Conservation (phyloP, 352 stramenopile genomes). For the Pythium scleroteichum region DNA sequence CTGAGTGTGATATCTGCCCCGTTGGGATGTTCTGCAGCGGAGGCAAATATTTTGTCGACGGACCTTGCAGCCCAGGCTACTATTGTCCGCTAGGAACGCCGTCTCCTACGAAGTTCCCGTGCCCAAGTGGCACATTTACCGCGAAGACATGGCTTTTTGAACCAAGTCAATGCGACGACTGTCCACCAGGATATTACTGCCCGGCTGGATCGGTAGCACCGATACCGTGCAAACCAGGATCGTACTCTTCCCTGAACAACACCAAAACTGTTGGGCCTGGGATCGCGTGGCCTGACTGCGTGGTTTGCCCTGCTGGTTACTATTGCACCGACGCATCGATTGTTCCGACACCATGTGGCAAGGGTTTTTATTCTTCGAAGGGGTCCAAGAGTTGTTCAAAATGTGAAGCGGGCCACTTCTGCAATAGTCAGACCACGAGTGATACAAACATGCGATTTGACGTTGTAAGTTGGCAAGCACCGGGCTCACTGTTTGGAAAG, state of each 20-base stretch:
- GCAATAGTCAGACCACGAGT: constrained; percentile 67
- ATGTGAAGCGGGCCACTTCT: constrained; percentile 82
- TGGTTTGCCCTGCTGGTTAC: constrained; percentile 77
- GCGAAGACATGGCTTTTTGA: constrained; percentile 75
- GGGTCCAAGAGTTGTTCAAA: constrained; percentile 55
- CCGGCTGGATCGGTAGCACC: constrained; percentile 57
- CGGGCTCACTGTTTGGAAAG: constrained; percentile 61
- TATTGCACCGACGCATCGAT: constrained; percentile 74
- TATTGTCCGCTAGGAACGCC: constrained; percentile 88
- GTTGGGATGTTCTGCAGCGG: constrained; percentile 87
- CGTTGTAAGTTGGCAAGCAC: constrained; percentile 52
- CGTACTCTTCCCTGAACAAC: constrained; percentile 71
- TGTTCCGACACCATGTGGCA: constrained; percentile 64
- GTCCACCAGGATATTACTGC: constrained; percentile 77
- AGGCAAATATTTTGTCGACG: constrained; percentile 74
- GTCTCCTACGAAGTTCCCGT: constrained; percentile 69
- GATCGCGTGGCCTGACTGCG: constrained; percentile 58
- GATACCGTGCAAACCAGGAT: constrained; percentile 73
- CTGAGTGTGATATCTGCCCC: constrained; percentile 80
- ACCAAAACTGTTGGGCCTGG: constrained; percentile 66
- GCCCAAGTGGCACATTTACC: constrained; percentile 83
- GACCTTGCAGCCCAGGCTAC: constrained; percentile 72
- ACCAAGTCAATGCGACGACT: constrained; percentile 74
- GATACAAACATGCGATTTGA: constrained; percentile 61
- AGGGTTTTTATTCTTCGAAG: constrained; percentile 56